Conservation (phyloP, 164 flowering plant species). For the Umbilicus rupestris region DNA sequence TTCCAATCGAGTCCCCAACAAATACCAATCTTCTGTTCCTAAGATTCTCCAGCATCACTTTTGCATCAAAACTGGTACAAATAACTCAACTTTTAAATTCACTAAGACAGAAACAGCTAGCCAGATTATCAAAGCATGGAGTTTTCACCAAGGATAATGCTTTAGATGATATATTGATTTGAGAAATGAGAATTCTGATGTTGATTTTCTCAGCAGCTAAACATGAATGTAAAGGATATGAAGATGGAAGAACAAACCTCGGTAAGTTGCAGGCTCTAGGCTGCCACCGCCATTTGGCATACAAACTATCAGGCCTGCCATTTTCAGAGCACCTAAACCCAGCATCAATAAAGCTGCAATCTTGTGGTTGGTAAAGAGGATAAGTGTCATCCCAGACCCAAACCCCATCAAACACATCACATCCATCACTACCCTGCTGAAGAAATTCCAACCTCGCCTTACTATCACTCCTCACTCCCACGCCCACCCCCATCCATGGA, state of each 20-base stretch:
- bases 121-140: neutral
- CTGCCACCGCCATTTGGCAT: constrained; percentile 69
- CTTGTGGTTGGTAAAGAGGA: constrained; percentile 63
- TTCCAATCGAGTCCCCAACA: constrained; percentile 94
- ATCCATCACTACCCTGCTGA: constrained; percentile 16
- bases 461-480: neutral
- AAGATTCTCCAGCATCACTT: constrained; percentile 64
- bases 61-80: constrained; percentile 66
- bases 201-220: neutral
- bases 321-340: constrained; percentile 66
- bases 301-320: constrained; percentile 63
- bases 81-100: neutral
- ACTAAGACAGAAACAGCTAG: neutral
- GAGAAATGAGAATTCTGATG: neutral
- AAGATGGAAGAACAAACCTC: constrained; percentile 15
- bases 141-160: neutral
- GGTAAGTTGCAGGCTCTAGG: constrained; percentile 66
- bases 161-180: neutral
- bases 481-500: neutral
- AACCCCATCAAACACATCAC: constrained; percentile 70
- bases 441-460: neutral
- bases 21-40: constrained; percentile 66
- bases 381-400: constrained; percentile 69
- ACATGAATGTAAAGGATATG: neutral
- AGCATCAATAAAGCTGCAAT: constrained; percentile 61